Conservation (phyloP, 345 rosid species). For the Stellera chamaejasme region DNA sequence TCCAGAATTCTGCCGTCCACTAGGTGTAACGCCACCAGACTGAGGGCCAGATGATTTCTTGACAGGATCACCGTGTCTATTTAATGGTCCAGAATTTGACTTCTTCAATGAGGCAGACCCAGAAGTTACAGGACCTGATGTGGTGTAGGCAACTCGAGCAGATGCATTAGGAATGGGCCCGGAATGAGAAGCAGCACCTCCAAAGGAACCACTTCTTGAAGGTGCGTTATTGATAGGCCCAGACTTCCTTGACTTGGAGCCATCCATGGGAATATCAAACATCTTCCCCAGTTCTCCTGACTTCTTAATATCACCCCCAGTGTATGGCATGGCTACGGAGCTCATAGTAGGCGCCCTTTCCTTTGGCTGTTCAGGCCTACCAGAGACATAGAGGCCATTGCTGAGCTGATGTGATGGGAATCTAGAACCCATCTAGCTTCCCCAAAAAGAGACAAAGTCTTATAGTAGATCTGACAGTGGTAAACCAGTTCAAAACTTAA, state of each 20-base stretch:
- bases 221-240: slow-evolving; percentile 82
- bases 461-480: too few relatives aligned
- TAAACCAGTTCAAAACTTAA: slow-evolving; percentile 12
- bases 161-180: slow-evolving; percentile 84
- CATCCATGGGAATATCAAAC: slow-evolving; percentile 77
- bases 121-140: slow-evolving; percentile 59
- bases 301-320: slow-evolving; percentile 88
- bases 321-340: slow-evolving; percentile 86
- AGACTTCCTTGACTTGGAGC: slow-evolving; percentile 82
- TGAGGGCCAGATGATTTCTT: slow-evolving; percentile 92
- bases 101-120: slow-evolving; percentile 78
- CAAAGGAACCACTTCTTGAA: slow-evolving; percentile 87
- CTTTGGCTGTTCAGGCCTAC: slow-evolving; percentile 88
- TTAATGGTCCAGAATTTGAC: slow-evolving; percentile 88
- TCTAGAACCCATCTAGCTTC: slow-evolving; percentile 66
- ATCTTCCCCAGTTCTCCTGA: slow-evolving; percentile 95
- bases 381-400: slow-evolving; percentile 88
- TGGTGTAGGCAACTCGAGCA: slow-evolving; percentile 52
- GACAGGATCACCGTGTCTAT: slow-evolving; percentile 85
- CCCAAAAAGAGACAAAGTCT: neutral
- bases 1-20: slow-evolving; percentile 85
- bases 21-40: slow-evolving; percentile 78
- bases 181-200: slow-evolving; percentile 70
- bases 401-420: slow-evolving; percentile 90
- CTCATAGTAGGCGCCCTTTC: slow-evolving; percentile 85